Conservation (phyloP, 208 protist genomes). For the Naegleria gruberi region DNA sequence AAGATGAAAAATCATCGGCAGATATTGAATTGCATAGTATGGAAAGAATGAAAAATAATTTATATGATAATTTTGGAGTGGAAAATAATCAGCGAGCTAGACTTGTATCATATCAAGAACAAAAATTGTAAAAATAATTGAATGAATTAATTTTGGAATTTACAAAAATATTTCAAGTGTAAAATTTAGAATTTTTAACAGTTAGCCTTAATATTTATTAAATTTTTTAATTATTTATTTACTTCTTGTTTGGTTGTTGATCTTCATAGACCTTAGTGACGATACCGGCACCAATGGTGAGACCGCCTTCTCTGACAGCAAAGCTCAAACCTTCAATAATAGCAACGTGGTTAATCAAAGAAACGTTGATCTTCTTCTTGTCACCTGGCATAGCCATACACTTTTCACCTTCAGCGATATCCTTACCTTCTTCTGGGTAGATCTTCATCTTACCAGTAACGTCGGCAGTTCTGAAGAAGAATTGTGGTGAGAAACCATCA, state of each 20-base stretch:
- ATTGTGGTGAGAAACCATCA: constrained; percentile 90
- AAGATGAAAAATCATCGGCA: too few relatives aligned
- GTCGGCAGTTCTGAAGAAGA: constrained; percentile 95
- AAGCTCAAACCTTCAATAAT: constrained; percentile 91
- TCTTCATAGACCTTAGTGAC: constrained; percentile 78
- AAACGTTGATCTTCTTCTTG: constrained; percentile 82
- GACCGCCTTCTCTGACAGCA: constrained; percentile 94
- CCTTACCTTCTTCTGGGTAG: constrained; percentile 58
- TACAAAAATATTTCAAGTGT: too few relatives aligned
- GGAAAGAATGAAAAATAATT: too few relatives aligned
- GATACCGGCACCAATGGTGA: constrained; percentile 94
- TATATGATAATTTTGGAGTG: too few relatives aligned
- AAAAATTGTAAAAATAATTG: too few relatives aligned
- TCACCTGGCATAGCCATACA: constrained; percentile 97
- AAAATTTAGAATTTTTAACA: too few relatives aligned
- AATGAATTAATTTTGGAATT: too few relatives aligned
- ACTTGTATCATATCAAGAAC: too few relatives aligned
- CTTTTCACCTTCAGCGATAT: constrained; percentile 53
- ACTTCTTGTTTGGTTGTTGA: not conserved
- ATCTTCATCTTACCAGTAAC: constrained; percentile 89
- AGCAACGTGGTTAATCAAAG: constrained; percentile 80
- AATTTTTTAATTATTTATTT: too few relatives aligned
- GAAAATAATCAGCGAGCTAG: too few relatives aligned
- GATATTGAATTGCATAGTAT: too few relatives aligned
- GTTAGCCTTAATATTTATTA: too few relatives aligned